Percentiles rank a stretch among this genome's conserved stretches.
Evolutionary conservation across 2,329 filamentous ascomycete genomes (phyloP).

Genomic region (Ramichloridium luteum): DNA sequence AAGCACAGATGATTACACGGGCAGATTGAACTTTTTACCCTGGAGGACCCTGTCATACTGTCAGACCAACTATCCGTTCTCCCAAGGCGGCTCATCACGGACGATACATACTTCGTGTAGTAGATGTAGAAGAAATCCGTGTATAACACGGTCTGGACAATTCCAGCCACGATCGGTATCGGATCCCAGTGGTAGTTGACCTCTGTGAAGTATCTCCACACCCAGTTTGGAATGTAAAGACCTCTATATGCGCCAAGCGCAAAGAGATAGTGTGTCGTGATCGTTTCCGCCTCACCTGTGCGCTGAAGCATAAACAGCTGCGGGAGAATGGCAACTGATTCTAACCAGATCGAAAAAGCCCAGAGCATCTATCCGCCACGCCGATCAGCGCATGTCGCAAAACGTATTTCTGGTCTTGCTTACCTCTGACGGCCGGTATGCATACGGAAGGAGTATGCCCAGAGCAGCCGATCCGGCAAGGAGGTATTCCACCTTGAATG

Average conservation of each 20-base stretch:
- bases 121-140: slow-evolving; percentile 99
- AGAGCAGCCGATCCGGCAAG: slow-evolving; percentile 68
- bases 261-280: slow-evolving; percentile 95
- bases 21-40: slow-evolving; percentile 43
- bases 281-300: slow-evolving; percentile 97
- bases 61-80: slow-evolving; percentile 3
- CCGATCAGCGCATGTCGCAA: slow-evolving; percentile 1
- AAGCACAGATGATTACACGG: no score
- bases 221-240: slow-evolving; percentile 97
- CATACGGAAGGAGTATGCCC: slow-evolving; percentile 71
- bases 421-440: slow-evolving; percentile 62
- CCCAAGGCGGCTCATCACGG: background rate
- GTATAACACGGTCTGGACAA: slow-evolving; percentile 90
- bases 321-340: slow-evolving; percentile 89
- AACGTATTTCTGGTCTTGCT: slow-evolving; percentile 5
- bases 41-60: slow-evolving; percentile 33
- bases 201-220: slow-evolving; percentile 77
- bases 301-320: slow-evolving; percentile 97
- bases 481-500: slow-evolving; percentile 92
- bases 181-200: slow-evolving; percentile 58
- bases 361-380: slow-evolving; percentile 66
- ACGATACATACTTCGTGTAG: slow-evolving; percentile 66
- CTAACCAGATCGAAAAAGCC: slow-evolving; percentile 97
- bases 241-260: slow-evolving; percentile 84
- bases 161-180: slow-evolving; percentile 76